phyloP scores from a whole-genome alignment of 176 grass and related monocot genomes.

The Oryza glaberrima region DNA sequence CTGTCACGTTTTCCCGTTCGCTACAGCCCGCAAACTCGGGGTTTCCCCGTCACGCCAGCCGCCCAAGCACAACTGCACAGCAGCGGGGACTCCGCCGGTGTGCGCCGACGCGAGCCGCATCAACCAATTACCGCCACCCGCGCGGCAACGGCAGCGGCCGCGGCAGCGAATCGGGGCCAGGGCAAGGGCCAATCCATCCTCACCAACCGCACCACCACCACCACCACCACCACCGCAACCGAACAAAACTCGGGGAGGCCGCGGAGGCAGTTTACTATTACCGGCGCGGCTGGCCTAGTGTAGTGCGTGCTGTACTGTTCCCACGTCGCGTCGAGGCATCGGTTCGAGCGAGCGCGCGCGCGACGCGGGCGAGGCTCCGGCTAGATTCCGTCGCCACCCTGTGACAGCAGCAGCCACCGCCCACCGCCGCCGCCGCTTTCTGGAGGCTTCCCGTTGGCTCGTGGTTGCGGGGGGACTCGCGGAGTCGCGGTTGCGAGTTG shows the following conservation, averaged over 20 bases:
- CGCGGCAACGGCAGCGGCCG: slow-evolving; percentile 41
- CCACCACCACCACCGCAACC: slow-evolving; percentile 7
- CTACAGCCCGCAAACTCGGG: not conserved
- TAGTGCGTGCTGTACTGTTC: not conserved
- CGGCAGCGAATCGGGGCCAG: not conserved
- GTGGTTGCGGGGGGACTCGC: not conserved
- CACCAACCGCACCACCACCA: slow-evolving; percentile 51
- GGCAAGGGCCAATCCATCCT: not conserved
- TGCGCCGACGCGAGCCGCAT: not conserved
- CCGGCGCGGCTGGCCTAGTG: slow-evolving; percentile 6
- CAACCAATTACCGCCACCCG: slow-evolving; percentile 27
- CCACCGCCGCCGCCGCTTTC: slow-evolving; percentile 40
- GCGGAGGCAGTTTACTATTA: not conserved
- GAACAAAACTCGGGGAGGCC: slow-evolving; percentile 38
- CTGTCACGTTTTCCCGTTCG: not conserved
- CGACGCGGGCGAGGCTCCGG: not conserved
- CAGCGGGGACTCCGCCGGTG: not conserved
- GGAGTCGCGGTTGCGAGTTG: not conserved
- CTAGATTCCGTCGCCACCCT: not conserved
- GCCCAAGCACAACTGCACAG: not conserved
- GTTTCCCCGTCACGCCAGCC: not conserved
- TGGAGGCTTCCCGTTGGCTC: slow-evolving; percentile 30
- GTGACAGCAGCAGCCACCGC: not conserved
- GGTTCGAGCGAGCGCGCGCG: not conserved
- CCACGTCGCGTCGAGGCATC: slow-evolving; percentile 23